Conservation (phyloP, 2,329 filamentous ascomycete species). For the Ascochyta lentis region DNA sequence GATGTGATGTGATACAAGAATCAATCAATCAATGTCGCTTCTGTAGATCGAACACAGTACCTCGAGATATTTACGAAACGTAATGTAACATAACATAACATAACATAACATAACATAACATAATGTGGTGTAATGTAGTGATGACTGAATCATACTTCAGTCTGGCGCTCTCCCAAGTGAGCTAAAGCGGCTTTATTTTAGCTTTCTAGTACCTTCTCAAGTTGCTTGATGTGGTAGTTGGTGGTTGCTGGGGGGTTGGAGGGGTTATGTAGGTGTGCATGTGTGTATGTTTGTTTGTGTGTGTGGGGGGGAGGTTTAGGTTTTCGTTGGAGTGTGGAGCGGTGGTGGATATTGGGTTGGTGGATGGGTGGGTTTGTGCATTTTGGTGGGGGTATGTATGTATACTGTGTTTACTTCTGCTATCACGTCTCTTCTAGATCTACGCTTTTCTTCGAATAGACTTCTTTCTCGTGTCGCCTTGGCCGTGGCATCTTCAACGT, state of each 20-base stretch:
- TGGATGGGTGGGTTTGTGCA: background rate
- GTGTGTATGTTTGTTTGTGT: no score
- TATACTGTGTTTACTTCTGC: no score
- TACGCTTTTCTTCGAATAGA: no score
- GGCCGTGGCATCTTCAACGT: constrained; percentile 4
- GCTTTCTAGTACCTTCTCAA: no score
- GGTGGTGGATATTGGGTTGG: background rate
- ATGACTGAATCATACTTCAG: constrained; percentile 4
- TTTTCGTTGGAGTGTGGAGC: background rate
- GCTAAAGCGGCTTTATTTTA: constrained; percentile 4
- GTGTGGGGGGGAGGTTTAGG: background rate
- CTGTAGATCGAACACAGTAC: constrained; percentile 14
- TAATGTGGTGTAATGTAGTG: background rate
- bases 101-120: no score
- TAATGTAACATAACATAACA: no score
- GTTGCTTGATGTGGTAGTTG: background rate
- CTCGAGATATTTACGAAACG: background rate
- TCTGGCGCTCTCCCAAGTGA: constrained; percentile 15
- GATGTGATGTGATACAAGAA: background rate
- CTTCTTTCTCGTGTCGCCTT: no score
- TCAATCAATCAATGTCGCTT: background rate
- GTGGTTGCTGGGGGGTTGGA: background rate
- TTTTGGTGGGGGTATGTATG: no score
- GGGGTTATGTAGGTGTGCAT: no score
- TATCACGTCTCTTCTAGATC: no score